Conservation (phyloP, 2,329 filamentous ascomycete genomes). For the Cyphellophora europaea region DNA sequence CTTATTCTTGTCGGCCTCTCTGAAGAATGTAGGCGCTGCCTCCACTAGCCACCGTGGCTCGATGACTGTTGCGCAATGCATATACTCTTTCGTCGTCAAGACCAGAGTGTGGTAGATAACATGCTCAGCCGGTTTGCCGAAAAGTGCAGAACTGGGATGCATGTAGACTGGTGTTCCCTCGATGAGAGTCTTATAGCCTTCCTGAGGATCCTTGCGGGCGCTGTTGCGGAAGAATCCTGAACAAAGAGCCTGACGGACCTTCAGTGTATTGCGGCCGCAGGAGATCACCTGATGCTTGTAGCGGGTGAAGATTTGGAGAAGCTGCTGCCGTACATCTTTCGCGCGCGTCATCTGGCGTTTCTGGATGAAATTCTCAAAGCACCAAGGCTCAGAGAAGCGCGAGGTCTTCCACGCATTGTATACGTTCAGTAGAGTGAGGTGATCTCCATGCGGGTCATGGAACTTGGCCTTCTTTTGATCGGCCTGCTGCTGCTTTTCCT, state of each 20-base stretch:
- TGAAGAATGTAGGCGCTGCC: constrained; percentile 98
- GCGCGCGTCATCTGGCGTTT: constrained; percentile 79
- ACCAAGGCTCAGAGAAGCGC: constrained; percentile 79
- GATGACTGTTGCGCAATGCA: constrained; percentile 88
- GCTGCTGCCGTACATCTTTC: constrained; percentile 84
- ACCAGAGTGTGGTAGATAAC: constrained; percentile 71
- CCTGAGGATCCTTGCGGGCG: constrained; percentile 87
- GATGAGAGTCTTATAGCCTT: constrained; percentile 95
- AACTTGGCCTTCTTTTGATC: constrained; percentile 98
- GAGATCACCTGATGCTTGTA: constrained; percentile 75
- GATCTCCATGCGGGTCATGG: constrained; percentile 88
- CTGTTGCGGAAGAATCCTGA: constrained; percentile 92
- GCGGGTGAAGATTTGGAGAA: constrained; percentile 87
- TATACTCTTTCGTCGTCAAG: constrained; percentile 74
- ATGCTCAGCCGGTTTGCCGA: constrained; percentile 93
- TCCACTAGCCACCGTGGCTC: constrained; percentile 93
- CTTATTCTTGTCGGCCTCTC: constrained; percentile 78
- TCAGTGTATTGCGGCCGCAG: constrained; percentile 78
- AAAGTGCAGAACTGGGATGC: constrained; percentile 83
- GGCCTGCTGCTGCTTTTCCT: constrained; percentile 92
- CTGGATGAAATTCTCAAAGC: constrained; percentile 96
- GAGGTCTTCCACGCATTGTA: constrained; percentile 94
- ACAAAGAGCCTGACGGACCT: constrained; percentile 82
- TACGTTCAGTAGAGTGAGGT: constrained; percentile 89
- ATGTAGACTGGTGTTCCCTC: constrained; percentile 92